phyloP scores from a whole-genome alignment of 2,329 filamentous ascomycete genomes.

The Diaporthe sp. region DNA sequence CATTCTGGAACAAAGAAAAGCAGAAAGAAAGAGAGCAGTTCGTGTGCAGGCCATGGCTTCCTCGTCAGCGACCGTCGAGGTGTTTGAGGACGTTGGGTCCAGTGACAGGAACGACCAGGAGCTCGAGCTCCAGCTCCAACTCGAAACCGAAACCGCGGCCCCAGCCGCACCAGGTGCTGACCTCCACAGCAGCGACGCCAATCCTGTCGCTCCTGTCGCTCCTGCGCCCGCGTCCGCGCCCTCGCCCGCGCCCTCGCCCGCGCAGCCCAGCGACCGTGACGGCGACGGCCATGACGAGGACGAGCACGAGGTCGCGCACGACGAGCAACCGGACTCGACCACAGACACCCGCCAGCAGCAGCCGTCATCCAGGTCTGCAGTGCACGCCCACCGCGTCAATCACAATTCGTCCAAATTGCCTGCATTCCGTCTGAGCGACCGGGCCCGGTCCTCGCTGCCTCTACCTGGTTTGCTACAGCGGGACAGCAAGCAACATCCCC shows the following conservation, averaged over 20 bases:
- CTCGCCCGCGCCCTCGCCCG: constrained; percentile 1
- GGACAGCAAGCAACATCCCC: constrained; percentile 43
- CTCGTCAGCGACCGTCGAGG: constrained; percentile 12
- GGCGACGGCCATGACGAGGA: constrained; percentile 28
- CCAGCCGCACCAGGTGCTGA: constrained; percentile 29
- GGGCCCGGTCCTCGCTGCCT: constrained; percentile 37
- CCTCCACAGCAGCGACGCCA: constrained; percentile 16
- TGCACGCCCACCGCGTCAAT: constrained; percentile 64
- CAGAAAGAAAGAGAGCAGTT: neutral
- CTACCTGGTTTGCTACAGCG: constrained; percentile 41
- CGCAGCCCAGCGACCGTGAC: constrained; percentile 1
- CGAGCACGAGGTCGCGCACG: neutral
- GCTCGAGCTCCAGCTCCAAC: constrained; percentile 30
- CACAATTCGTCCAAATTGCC: constrained; percentile 70
- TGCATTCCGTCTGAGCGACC: constrained; percentile 66
- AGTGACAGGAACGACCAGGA: constrained; percentile 22
- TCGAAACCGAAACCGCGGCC: constrained; percentile 29
- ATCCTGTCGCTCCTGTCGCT: constrained; percentile 17
- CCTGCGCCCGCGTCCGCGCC: constrained; percentile 6
- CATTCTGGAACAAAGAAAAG: constrained; percentile 24
- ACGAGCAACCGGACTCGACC: neutral
- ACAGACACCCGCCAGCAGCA: neutral
- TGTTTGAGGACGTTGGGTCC: constrained; percentile 33
- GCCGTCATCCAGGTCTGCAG: constrained; percentile 17
- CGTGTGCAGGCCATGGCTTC: constrained; percentile 35